Evolutionary conservation across 306 rosid genomes (phyloP).

Genomic region (Citrullus amarus): DNA sequence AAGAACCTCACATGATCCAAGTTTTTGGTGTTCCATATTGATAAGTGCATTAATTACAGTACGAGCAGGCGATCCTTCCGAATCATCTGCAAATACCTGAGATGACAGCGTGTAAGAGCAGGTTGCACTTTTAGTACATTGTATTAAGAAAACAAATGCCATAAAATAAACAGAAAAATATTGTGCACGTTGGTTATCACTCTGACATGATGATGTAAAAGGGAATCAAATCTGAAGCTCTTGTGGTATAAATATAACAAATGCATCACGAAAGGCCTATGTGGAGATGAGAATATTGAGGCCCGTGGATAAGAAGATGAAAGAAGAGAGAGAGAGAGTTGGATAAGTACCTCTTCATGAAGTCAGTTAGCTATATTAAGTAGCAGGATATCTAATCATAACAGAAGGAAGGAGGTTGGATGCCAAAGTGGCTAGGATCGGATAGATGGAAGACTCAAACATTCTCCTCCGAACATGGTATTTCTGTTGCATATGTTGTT

Average conservation of each 20-base stretch:
- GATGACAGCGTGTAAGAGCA: neutral
- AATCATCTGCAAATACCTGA: constrained; percentile 63
- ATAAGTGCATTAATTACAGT: constrained; percentile 51
- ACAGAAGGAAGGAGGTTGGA: neutral
- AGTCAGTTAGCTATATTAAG: neutral
- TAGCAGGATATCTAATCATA: neutral
- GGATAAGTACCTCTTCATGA: neutral
- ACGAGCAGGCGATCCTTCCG: constrained; percentile 42
- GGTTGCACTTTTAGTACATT: neutral
- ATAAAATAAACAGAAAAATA: neutral
- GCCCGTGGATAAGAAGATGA: neutral
- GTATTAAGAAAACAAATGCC: neutral
- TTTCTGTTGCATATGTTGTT: neutral
- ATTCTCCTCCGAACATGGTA: neutral
- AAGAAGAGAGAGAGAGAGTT: neutral
- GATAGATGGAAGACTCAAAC: neutral
- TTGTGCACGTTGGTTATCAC: neutral
- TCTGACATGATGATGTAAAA: neutral
- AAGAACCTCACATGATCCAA: constrained; percentile 68
- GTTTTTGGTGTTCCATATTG: constrained; percentile 62
- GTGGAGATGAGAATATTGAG: neutral
- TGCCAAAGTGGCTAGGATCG: neutral
- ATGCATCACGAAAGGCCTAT: neutral
- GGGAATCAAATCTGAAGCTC: neutral
- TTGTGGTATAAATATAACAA: neutral